Conservation (phyloP, 2,329 filamentous ascomycete genomes). For the Raffaelea deltoideospora region DNA sequence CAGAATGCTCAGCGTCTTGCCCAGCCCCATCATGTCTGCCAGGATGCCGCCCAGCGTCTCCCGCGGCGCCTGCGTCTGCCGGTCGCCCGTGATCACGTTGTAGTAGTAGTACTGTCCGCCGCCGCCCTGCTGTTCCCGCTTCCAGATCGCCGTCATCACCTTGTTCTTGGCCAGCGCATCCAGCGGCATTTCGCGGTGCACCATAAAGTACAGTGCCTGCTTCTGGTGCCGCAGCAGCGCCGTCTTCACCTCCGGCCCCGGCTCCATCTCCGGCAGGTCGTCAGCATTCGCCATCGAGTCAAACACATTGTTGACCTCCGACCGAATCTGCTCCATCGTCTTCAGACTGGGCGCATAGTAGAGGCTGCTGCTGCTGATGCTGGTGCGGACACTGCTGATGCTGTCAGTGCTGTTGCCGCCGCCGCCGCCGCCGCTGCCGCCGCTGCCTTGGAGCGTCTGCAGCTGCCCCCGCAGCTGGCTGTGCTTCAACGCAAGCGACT, state of each 20-base stretch:
- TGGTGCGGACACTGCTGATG: constrained; percentile 10
- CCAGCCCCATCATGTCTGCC: constrained; percentile 81
- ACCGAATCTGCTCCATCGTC: constrained; percentile 73
- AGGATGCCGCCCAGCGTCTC: constrained; percentile 60
- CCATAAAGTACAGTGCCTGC: constrained; percentile 81
- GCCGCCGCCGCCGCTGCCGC: neutral
- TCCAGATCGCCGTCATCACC: constrained; percentile 64
- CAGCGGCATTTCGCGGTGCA: constrained; percentile 53
- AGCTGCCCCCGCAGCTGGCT: too few relatives aligned
- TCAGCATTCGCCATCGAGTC: constrained; percentile 66
- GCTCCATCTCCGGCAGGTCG: constrained; percentile 58
- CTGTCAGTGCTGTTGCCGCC: neutral
- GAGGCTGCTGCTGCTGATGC: constrained; percentile 10
- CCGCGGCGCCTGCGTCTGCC: constrained; percentile 41
- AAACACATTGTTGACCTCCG: constrained; percentile 75
- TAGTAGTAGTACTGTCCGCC: constrained; percentile 49
- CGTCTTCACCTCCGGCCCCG: constrained; percentile 45
- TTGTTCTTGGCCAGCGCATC: constrained; percentile 40
- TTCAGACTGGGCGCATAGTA: constrained; percentile 21
- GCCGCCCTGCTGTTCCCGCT: constrained; percentile 33
- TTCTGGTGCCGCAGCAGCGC: constrained; percentile 73
- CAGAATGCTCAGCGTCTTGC: constrained; percentile 74
- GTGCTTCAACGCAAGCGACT: neutral
- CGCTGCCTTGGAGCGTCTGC: neutral
- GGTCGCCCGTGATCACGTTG: constrained; percentile 72